phyloP scores from a whole-genome alignment of 2,329 filamentous ascomycete species.

The Biscogniauxia sp. region DNA sequence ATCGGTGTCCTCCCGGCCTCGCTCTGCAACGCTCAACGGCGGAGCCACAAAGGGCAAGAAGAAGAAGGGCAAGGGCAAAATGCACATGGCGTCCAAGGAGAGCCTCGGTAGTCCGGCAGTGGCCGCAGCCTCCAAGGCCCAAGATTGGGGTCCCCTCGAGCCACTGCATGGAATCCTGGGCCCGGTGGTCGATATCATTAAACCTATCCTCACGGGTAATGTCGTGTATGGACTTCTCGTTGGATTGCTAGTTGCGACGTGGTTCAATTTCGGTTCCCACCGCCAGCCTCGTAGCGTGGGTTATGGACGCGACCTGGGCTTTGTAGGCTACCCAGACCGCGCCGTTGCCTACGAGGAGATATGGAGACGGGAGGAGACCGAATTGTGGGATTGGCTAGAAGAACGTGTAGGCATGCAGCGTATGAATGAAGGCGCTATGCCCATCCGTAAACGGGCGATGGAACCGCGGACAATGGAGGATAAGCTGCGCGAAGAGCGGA shows the following conservation, averaged over 20 bases:
- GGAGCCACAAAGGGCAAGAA: constrained; percentile 55
- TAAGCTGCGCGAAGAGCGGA: constrained; percentile 55
- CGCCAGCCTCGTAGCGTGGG: constrained; percentile 36
- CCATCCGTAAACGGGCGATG: constrained; percentile 46
- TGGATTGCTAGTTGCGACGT: constrained; percentile 69
- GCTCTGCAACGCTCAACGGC: constrained; percentile 47
- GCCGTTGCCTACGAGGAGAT: constrained; percentile 88
- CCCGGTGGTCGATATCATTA: constrained; percentile 66
- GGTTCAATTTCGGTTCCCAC: constrained; percentile 63
- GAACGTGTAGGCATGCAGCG: constrained; percentile 75
- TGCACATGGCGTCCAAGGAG: constrained; percentile 42
- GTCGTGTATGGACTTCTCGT: constrained; percentile 73
- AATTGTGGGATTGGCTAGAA: constrained; percentile 92
- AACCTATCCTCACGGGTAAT: constrained; percentile 72
- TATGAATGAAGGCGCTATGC: constrained; percentile 40
- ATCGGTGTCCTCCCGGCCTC: constrained; percentile 65
- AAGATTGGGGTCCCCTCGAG: constrained; percentile 78
- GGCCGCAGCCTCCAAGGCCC: constrained; percentile 40
- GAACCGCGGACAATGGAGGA: constrained; percentile 60
- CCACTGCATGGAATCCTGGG: constrained; percentile 68
- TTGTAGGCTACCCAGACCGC: constrained; percentile 57
- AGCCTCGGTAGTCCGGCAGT: constrained; percentile 37
- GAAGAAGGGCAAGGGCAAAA: constrained; percentile 56
- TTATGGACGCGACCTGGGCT: constrained; percentile 40
- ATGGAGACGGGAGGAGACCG: constrained; percentile 83